A percentile compares a stretch with the other conserved stretches of the same genome.
These are phyloP conservation scores for Thalassiosira mediterranea DNA, from an alignment of 352 stramenopile species.

Conservation along the genomic window DNA sequence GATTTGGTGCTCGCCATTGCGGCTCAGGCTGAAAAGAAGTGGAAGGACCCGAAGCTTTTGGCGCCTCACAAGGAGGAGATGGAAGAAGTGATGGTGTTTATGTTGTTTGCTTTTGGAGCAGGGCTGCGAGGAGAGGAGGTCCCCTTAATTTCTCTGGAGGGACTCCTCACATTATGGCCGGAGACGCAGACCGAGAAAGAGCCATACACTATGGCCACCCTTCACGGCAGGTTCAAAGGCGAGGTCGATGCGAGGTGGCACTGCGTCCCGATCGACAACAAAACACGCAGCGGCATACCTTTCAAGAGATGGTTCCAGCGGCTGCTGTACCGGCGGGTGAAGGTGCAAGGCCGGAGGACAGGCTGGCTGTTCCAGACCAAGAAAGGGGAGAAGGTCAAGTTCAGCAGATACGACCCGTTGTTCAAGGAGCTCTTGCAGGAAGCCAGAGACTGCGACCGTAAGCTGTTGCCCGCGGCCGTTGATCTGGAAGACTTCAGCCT, in stretches of 20 bases:
- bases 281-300: not conserved
- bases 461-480: not conserved
- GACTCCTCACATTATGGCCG: conserved; percentile 3
- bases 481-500: conserved; percentile 7
- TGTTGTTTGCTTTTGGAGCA: not conserved
- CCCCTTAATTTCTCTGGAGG: not conserved
- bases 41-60: not conserved
- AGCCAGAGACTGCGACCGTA: not conserved
- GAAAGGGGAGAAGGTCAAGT: not conserved
- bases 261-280: not conserved
- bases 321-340: not conserved
- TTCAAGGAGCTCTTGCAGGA: not conserved
- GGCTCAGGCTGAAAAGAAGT: not conserved
- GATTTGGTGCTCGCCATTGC: not conserved
- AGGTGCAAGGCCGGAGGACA: not conserved
- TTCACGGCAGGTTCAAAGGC: conserved; percentile 6
- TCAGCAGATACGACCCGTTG: not conserved
- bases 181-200: not conserved
- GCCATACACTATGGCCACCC: conserved; percentile 5
- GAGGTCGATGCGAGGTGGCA: conserved; percentile 3
- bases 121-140: conserved; percentile 10
- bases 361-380: not conserved
- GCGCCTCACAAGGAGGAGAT: not conserved
- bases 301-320: not conserved
- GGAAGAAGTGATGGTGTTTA: not conserved